Evolutionary conservation across 805 yeast genomes (phyloP).

Genomic region (Yarrowia porcina): DNA sequence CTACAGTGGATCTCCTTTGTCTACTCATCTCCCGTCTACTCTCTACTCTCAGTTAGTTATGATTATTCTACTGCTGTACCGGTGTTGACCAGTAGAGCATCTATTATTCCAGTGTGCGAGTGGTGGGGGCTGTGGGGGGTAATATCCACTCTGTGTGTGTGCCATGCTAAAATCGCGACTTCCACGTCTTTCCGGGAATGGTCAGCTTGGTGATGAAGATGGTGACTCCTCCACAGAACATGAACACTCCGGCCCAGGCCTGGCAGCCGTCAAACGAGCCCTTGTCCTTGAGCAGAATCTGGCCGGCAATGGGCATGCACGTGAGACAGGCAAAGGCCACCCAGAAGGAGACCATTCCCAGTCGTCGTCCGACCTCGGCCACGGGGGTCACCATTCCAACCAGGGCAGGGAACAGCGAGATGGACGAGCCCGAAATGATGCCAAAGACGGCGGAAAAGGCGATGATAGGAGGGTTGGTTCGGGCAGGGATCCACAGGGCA

Average conservation of each 20-base stretch:
- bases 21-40: no score
- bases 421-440: slow-evolving; percentile 57
- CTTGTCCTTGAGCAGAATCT: neutral
- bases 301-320: slow-evolving; percentile 43
- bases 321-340: slow-evolving; percentile 40
- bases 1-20: no score
- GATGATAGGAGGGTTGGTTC: slow-evolving; percentile 41
- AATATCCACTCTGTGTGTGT: no score
- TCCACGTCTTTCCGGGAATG: slow-evolving; percentile 35
- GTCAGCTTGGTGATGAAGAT: slow-evolving; percentile 24
- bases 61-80: no score
- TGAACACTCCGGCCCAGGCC: slow-evolving; percentile 22
- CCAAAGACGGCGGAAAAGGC: slow-evolving; percentile 56
- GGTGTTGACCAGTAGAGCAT: neutral
- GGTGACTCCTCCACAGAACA: slow-evolving; percentile 25
- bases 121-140: no score
- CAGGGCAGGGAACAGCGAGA: slow-evolving; percentile 65
- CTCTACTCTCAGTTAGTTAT: no score
- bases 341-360: slow-evolving; percentile 59
- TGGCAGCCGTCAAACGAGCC: slow-evolving; percentile 14
- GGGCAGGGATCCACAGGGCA: slow-evolving; percentile 57
- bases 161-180: slow-evolving; percentile 10
- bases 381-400: slow-evolving; percentile 60
- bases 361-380: slow-evolving; percentile 62
- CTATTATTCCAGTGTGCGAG: neutral